A percentile compares a stretch with the other conserved stretches of the same genome.
phyloP scores from a whole-genome alignment of 148 eudicot genomes.

The Cornus controversa region DNA sequence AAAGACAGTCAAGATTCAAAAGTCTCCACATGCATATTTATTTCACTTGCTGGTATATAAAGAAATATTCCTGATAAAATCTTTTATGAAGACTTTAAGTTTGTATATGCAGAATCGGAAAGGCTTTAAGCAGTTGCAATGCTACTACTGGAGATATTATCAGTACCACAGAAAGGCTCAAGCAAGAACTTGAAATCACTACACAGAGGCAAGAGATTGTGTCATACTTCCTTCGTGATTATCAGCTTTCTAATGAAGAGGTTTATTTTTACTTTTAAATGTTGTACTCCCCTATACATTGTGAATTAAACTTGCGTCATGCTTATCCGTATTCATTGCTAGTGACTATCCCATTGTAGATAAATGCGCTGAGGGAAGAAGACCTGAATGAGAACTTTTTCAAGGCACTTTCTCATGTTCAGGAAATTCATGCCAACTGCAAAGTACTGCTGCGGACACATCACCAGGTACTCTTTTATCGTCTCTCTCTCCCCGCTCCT shows the following conservation, averaged over 20 bases:
- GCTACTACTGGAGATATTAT: constrained; percentile 92
- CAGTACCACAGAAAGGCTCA: constrained; percentile 92
- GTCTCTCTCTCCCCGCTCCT: neutral
- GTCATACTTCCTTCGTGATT: constrained; percentile 88
- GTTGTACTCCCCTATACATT: neutral
- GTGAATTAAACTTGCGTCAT: neutral
- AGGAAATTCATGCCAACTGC: constrained; percentile 96
- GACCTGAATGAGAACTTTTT: constrained; percentile 87
- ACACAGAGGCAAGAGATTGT: constrained; percentile 96
- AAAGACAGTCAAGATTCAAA: neutral
- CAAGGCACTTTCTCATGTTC: constrained; percentile 96
- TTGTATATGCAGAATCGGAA: constrained; percentile 66
- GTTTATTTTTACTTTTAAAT: constrained; percentile 29
- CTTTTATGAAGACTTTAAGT: neutral
- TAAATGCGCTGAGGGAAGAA: constrained; percentile 91
- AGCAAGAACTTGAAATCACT: constrained; percentile 89
- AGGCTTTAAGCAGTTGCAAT: constrained; percentile 76
- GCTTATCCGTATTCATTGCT: constrained; percentile 17
- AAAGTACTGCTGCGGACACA: constrained; percentile 92
- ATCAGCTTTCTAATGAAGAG: constrained; percentile 97
- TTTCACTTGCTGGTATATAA: neutral
- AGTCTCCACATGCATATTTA: constrained; percentile 2
- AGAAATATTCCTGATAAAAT: neutral
- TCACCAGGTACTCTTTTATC: constrained; percentile 68
- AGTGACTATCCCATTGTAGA: constrained; percentile 41